A percentile compares a stretch with the other conserved stretches of the same genome.
These are phyloP conservation scores for Pseudocercospora crystallina DNA, from an alignment of 2,329 filamentous ascomycete genomes.

Conservation along the genomic window DNA sequence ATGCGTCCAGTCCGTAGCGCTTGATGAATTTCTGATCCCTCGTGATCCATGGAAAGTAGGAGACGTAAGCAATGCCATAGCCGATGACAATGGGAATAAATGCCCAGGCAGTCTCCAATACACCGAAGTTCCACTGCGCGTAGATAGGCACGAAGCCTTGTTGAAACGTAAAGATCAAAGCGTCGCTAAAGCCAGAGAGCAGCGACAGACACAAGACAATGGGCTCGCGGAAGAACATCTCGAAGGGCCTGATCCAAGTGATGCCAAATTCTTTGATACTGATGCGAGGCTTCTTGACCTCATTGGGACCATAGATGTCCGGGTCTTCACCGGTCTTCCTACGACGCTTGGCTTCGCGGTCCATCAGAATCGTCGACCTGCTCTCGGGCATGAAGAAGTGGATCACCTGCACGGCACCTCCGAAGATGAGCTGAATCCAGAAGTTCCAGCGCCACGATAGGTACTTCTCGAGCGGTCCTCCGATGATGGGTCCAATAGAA, in stretches of 20 bases:
- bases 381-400: constrained; percentile 64
- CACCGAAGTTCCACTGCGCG: constrained; percentile 59
- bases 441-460: constrained; percentile 72
- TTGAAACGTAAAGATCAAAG: constrained; percentile 76
- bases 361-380: constrained; percentile 71
- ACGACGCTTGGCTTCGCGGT: constrained; percentile 70
- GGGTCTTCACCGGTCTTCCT: constrained; percentile 50
- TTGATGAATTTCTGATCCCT: constrained; percentile 42
- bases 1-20: constrained; percentile 23
- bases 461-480: constrained; percentile 41
- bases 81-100: constrained; percentile 63
- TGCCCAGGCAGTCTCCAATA: constrained; percentile 57
- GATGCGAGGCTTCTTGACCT: constrained; percentile 48
- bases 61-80: constrained; percentile 61
- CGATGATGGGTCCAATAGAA: constrained; percentile 35
- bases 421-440: constrained; percentile 83
- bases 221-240: constrained; percentile 72
- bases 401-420: constrained; percentile 66
- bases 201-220: constrained; percentile 71
- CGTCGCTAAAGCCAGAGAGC: constrained; percentile 70
- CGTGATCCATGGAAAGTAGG: constrained; percentile 38
- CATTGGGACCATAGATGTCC: constrained; percentile 71
- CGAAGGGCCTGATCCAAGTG: constrained; percentile 57
- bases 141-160: constrained; percentile 70
- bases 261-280: too few species aligned